Evolutionary conservation across 345 rosid species (phyloP), one percentile per base, ranked within the genome.

Genomic region (Linum trigynum): DNA sequence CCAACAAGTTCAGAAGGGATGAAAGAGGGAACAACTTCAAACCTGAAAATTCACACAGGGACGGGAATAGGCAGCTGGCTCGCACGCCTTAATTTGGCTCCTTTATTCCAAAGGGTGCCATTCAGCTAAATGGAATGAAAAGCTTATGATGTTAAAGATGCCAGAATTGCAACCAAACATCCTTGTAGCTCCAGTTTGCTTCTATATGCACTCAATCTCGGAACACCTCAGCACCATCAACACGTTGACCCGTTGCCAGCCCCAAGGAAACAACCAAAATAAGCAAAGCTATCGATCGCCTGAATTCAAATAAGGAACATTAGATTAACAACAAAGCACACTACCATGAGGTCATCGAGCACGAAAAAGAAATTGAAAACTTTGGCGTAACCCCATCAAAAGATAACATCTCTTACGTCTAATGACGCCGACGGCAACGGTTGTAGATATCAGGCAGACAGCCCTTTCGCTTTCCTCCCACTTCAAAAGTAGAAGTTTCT

Each of bases 81-180:
- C 10, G 38, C 71, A 79, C 79, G 80, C 32, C 79, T 92, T 84
- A 84, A 90, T 50, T 62, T 92, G 97, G 78, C 32, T 23, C 32
- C 32, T 23, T 23, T 23, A 23, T 23, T 23, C 32, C 32, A 23
- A 23, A 23, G 32, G 32, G 32, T 90, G 97, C 98, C 98, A 92
- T 76, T 92, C 90, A 68, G 94, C 90, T 73, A 88, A 76, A 78
- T 86, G 97, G 77, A 75, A 75, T 79, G 71, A 72, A 78, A 81
- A 79, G 55, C 65, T 77, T 65, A 75, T 74, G 65, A 80, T 70
- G 67, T 74, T 72, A 72, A 72, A 76, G 56, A 79, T 78, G 65
- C 69, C 71, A 63, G 72, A 70, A 69, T 62, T 69, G 61, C 65
- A 79, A 61, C 74, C 65, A 78, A 76, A 72, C 99, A 90, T 92